Conservation (phyloP, 2,329 filamentous ascomycete species). For the Ophiostoma sp. region DNA sequence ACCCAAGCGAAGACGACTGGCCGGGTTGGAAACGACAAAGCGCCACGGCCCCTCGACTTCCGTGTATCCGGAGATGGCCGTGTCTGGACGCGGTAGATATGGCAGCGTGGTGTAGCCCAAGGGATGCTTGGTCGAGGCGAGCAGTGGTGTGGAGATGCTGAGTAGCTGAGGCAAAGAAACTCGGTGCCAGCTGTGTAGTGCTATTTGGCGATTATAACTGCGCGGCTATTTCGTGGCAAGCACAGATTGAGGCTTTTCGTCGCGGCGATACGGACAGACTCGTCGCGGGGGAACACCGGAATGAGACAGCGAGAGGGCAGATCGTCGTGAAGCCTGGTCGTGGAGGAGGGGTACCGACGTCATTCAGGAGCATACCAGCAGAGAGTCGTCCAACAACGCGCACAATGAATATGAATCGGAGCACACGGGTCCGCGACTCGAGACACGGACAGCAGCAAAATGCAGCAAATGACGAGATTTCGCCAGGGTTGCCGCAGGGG, state of each 20-base stretch:
- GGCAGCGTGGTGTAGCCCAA: background rate
- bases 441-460: background rate
- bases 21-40: background rate
- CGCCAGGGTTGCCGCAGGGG: slow-evolving; percentile 3
- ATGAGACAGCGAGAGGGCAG: background rate
- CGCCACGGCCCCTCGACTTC: background rate
- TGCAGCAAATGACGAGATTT: slow-evolving; percentile 8
- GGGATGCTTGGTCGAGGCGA: background rate
- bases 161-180: background rate
- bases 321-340: slow-evolving; percentile 8
- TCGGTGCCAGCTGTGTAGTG: background rate
- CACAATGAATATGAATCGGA: background rate
- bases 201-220: background rate
- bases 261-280: background rate
- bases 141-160: background rate
- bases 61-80: background rate
- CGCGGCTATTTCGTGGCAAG: background rate
- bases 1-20: background rate
- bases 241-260: background rate
- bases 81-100: background rate
- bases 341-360: slow-evolving; percentile 2
- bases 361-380: background rate
- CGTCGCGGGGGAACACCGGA: background rate
- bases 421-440: background rate
- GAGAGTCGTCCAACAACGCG: background rate